These are phyloP conservation scores for Arachnomyces sp. DNA, from an alignment of 2,329 filamentous ascomycete genomes.

Conservation along the genomic window DNA sequence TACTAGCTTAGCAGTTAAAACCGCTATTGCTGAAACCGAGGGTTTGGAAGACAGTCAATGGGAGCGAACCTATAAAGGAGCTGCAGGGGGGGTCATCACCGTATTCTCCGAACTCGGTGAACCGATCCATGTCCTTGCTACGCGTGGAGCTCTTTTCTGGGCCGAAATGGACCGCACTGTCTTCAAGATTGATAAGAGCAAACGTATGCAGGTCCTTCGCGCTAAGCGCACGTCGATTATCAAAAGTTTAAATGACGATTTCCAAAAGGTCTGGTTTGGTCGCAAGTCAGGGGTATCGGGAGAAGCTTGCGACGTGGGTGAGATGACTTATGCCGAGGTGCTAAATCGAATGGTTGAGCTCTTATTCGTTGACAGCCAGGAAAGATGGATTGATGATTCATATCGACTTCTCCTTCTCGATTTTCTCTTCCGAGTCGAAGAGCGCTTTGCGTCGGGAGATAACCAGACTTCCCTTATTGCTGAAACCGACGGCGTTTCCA, in stretches of 20 bases:
- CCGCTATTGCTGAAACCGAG: conserved; percentile 37
- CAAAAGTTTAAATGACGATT: conserved; percentile 41
- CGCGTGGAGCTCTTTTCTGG: conserved; percentile 31
- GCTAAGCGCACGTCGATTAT: conserved; percentile 41
- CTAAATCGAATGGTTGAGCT: conserved; percentile 39
- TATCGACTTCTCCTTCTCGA: conserved; percentile 15
- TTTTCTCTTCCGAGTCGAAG: conserved; percentile 18
- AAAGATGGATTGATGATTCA: conserved; percentile 37
- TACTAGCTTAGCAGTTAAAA: conserved; percentile 37
- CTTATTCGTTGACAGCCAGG: conserved; percentile 40
- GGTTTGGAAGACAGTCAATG: conserved; percentile 39
- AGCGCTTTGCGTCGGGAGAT: conserved; percentile 7
- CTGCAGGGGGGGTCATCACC: conserved; percentile 22
- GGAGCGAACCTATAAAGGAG: conserved; percentile 38
- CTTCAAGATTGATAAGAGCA: conserved; percentile 22
- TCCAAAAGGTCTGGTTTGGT: conserved; percentile 45
- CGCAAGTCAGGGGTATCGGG: conserved; percentile 28
- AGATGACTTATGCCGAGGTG: conserved; percentile 44
- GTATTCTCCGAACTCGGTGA: conserved; percentile 32
- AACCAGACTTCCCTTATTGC: conserved; percentile 1
- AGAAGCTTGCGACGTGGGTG: conserved; percentile 38
- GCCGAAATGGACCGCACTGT: conserved; percentile 29
- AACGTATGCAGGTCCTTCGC: conserved; percentile 35
- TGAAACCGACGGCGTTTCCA: not conserved
- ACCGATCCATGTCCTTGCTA: conserved; percentile 34